A percentile compares a stretch with the other conserved stretches of the same genome.
These are phyloP conservation scores for Microbotryomycetes sp. DNA, from an alignment of 1,284 basidiomycete species.

Conservation along the genomic window DNA sequence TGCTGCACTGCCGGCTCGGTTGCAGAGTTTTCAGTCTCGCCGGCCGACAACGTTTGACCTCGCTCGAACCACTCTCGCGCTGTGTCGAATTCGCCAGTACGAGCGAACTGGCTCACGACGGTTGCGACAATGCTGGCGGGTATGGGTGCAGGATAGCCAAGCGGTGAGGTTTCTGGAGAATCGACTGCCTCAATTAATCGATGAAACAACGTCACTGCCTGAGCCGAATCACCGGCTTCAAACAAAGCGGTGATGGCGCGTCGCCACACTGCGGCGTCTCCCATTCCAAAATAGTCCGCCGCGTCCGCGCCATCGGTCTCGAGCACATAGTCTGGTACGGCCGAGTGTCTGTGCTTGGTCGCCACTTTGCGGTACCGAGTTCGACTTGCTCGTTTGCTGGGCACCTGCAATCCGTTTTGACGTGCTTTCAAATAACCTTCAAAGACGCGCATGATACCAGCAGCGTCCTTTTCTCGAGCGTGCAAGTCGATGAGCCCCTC, in stretches of 20 bases:
- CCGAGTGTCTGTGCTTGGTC: conserved; percentile 10
- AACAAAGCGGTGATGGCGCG: conserved; percentile 71
- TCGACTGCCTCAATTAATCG: conserved; percentile 57
- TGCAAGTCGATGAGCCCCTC: conserved; percentile 58
- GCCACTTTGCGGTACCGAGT: conserved; percentile 3
- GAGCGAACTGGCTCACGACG: conserved; percentile 58
- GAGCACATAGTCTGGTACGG: conserved; percentile 2
- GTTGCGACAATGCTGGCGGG: conserved; percentile 52
- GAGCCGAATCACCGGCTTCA: conserved; percentile 54
- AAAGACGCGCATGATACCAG: conserved; percentile 60
- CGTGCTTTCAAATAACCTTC: conserved; percentile 52
- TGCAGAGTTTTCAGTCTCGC: conserved; percentile 47
- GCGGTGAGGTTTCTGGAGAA: conserved; percentile 36
- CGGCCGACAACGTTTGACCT: not conserved
- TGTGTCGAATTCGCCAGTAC: conserved; percentile 53
- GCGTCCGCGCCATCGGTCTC: conserved; percentile 29
- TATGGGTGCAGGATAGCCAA: conserved; percentile 53
- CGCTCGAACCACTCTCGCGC: conserved; percentile 66
- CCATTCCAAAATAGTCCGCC: not conserved
- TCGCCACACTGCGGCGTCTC: conserved; percentile 53
- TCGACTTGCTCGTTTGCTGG: conserved; percentile 37
- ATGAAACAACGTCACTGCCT: conserved; percentile 62
- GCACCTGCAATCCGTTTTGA: conserved; percentile 36
- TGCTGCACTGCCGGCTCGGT: conserved; percentile 13
- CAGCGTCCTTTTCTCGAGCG: conserved; percentile 50